Percentiles rank a stretch among this genome's conserved stretches.
These are phyloP conservation scores for Chaetomiaceae sp. DNA, from an alignment of 2,329 filamentous ascomycete species.

Conservation along the genomic window DNA sequence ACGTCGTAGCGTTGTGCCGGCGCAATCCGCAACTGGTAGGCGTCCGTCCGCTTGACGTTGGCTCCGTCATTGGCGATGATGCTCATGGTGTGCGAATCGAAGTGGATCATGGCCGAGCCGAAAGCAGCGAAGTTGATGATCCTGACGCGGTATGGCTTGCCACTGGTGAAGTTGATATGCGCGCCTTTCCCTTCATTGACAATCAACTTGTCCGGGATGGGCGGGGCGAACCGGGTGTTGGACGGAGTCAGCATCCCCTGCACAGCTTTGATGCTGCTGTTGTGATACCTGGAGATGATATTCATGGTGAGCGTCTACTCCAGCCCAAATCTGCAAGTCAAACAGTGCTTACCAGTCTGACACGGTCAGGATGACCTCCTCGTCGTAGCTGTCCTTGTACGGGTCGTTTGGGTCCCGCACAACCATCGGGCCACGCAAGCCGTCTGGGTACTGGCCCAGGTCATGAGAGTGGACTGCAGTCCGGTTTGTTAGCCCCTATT, in stretches of 20 bases:
- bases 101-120: slow-evolving; percentile 38
- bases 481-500: slow-evolving; percentile 6
- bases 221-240: slow-evolving; percentile 37
- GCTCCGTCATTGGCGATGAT: slow-evolving; percentile 41
- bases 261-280: slow-evolving; percentile 33
- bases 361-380: slow-evolving; percentile 53
- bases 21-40: slow-evolving; percentile 36
- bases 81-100: slow-evolving; percentile 39
- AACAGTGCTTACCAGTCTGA: slow-evolving; percentile 24
- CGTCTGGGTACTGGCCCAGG: slow-evolving; percentile 60
- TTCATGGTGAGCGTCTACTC: neutral
- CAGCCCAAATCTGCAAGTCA: neutral
- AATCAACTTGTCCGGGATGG: slow-evolving; percentile 36
- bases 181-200: slow-evolving; percentile 38
- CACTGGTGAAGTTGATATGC: slow-evolving; percentile 33
- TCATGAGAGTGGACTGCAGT: slow-evolving; percentile 54
- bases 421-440: slow-evolving; percentile 56
- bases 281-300: slow-evolving; percentile 34
- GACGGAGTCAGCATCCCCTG: slow-evolving; percentile 35
- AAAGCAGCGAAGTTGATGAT: slow-evolving; percentile 42
- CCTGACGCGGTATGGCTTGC: slow-evolving; percentile 42
- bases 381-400: slow-evolving; percentile 47
- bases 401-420: slow-evolving; percentile 52
- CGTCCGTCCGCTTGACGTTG: slow-evolving; percentile 32
- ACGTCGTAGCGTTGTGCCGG: slow-evolving; percentile 43